phyloP scores from a whole-genome alignment of 2,329 filamentous ascomycete species.

The Neophaeococcomyces mojaviensis region DNA sequence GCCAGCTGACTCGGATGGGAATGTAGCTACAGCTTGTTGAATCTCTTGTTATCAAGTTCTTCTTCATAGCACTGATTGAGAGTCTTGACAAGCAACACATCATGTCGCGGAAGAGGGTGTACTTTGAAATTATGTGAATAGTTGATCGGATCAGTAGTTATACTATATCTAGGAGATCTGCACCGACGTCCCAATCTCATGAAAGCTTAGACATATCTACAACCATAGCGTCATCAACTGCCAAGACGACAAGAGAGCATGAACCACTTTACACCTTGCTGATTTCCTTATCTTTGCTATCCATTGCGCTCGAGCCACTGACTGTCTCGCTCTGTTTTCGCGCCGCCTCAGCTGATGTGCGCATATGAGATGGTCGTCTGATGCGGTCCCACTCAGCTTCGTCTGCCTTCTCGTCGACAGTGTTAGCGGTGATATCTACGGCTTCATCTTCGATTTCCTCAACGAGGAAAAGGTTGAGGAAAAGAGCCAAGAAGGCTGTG shows the following conservation, averaged over 20 bases:
- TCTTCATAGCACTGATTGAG: too few relatives aligned
- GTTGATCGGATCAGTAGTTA: too few relatives aligned
- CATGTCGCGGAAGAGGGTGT: too few relatives aligned
- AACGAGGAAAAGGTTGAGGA: constrained; percentile 65
- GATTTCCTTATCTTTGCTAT: background rate
- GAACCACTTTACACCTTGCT: background rate
- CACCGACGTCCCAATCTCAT: background rate
- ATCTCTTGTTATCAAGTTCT: too few relatives aligned
- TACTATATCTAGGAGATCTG: constrained; percentile 50
- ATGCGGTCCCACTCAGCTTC: constrained; percentile 19
- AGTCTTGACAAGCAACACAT: too few relatives aligned
- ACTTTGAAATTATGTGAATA: too few relatives aligned
- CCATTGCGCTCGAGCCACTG: background rate
- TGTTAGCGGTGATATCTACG: constrained; percentile 16
- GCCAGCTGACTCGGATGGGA: too few relatives aligned
- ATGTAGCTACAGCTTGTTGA: too few relatives aligned
- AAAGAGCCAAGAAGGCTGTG: constrained; percentile 63
- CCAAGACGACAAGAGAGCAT: background rate
- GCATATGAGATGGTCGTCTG: constrained; percentile 8
- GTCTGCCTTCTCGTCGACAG: constrained; percentile 13
- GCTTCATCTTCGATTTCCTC: constrained; percentile 58
- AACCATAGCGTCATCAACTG: background rate
- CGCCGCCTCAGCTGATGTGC: too few relatives aligned
- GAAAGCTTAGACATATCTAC: background rate
- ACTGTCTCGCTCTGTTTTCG: background rate